phyloP scores from a whole-genome alignment of 441 rosid genomes.

The Brassica balearica region DNA sequence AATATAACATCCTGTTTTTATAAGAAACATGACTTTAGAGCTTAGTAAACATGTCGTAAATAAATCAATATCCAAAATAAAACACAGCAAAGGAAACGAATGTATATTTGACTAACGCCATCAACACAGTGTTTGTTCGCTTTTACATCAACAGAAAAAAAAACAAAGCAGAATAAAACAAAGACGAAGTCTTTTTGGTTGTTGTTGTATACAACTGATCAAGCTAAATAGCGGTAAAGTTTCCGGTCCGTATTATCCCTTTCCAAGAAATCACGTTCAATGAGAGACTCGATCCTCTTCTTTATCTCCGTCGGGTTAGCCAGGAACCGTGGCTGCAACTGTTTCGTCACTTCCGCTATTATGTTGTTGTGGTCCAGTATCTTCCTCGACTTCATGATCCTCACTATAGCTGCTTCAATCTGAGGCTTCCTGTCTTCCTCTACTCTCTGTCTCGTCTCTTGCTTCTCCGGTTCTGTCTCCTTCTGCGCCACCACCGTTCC shows the following conservation, averaged over 20 bases:
- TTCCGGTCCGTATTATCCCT: constrained; percentile 87
- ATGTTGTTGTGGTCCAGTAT: constrained; percentile 92
- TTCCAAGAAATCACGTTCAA: constrained; percentile 95
- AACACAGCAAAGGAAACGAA: constrained; percentile 23
- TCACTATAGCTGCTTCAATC: constrained; percentile 96
- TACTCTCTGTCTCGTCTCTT: constrained; percentile 96
- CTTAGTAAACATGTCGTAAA: not conserved
- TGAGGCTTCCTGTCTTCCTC: constrained; percentile 98
- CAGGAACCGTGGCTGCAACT: constrained; percentile 89
- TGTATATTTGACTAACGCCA: constrained; percentile 24
- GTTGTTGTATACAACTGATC: constrained; percentile 40
- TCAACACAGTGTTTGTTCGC: constrained; percentile 13
- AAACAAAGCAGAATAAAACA: constrained; percentile 22
- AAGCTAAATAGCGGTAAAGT: constrained; percentile 91
- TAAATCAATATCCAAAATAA: not conserved
- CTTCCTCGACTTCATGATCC: constrained; percentile 97
- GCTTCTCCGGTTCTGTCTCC: constrained; percentile 96
- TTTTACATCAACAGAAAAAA: constrained; percentile 37
- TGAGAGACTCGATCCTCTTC: constrained; percentile 93
- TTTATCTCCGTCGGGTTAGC: constrained; percentile 95
- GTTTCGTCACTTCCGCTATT: constrained; percentile 89
- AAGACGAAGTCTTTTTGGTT: not conserved
- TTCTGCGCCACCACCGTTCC: constrained; percentile 97
- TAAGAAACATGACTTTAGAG: not conserved
- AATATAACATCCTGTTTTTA: not conserved